A percentile compares a stretch with the other conserved stretches of the same genome.
Conservation (phyloP, 805 yeast genomes). For the Metschnikowia aberdeeniae region DNA sequence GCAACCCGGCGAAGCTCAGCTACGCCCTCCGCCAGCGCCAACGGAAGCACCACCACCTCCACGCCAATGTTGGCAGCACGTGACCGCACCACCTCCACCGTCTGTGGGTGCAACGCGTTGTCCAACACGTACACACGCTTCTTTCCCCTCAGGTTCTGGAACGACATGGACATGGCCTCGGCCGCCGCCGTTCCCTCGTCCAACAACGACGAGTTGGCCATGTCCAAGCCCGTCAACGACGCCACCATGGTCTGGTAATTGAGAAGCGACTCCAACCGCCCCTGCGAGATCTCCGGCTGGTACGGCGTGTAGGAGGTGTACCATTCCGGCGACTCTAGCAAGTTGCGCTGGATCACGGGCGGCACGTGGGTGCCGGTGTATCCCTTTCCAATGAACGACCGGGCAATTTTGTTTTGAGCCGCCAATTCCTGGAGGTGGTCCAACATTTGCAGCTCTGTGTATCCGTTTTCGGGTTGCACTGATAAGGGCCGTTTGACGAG, state of each 20-base stretch:
- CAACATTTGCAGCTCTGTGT: constrained; percentile 76
- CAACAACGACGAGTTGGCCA: constrained; percentile 89
- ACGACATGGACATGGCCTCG: constrained; percentile 89
- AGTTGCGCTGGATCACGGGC: constrained; percentile 86
- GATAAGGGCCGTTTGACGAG: constrained; percentile 62
- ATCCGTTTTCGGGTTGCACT: constrained; percentile 69
- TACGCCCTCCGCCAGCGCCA: constrained; percentile 39
- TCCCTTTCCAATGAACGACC: constrained; percentile 88
- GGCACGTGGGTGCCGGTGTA: constrained; percentile 89
- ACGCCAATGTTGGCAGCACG: constrained; percentile 76
- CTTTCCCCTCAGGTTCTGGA: constrained; percentile 63
- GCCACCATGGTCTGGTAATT: constrained; percentile 91
- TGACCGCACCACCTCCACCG: constrained; percentile 70
- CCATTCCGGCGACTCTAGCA: constrained; percentile 95
- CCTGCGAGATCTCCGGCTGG: constrained; percentile 97
- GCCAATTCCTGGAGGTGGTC: constrained; percentile 67
- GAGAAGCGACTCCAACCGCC: constrained; percentile 83
- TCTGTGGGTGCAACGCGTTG: constrained; percentile 75
- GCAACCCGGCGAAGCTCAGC: constrained; percentile 22
- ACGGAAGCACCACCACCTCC: constrained; percentile 54
- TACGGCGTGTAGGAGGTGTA: constrained; percentile 98
- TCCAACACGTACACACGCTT: constrained; percentile 69
- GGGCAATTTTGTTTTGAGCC: constrained; percentile 63
- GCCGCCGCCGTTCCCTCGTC: constrained; percentile 98
- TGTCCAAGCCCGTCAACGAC: constrained; percentile 89